Percentiles rank a stretch among this genome's conserved stretches.
phyloP scores from a whole-genome alignment of 2,329 filamentous ascomycete species.

The Botryotinia calthae region DNA sequence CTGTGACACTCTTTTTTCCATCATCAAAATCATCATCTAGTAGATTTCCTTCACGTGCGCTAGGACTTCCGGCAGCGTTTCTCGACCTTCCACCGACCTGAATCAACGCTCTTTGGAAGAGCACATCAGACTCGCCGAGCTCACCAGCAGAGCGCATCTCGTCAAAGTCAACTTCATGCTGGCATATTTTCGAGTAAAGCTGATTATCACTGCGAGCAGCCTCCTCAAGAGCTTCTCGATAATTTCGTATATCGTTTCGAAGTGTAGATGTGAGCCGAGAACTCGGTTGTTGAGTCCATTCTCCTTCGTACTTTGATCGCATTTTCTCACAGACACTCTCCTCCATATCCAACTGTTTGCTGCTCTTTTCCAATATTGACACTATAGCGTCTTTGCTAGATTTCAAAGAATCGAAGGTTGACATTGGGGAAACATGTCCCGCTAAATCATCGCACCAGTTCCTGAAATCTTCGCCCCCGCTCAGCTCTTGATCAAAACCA shows the following conservation, averaged over 20 bases:
- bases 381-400: slow-evolving; percentile 75
- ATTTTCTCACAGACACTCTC: slow-evolving; percentile 99
- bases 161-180: slow-evolving; percentile 85
- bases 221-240: slow-evolving; percentile 85
- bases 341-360: slow-evolving; percentile 91
- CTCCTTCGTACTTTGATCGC: slow-evolving; percentile 91
- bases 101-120: slow-evolving; percentile 84
- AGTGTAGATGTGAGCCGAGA: slow-evolving; percentile 84
- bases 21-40: slow-evolving; percentile 93
- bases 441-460: slow-evolving; percentile 93
- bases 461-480: slow-evolving; percentile 86
- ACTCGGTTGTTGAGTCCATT: slow-evolving; percentile 97
- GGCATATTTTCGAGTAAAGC: slow-evolving; percentile 76
- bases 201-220: slow-evolving; percentile 83
- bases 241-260: slow-evolving; percentile 81
- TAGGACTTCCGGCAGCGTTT: slow-evolving; percentile 56
- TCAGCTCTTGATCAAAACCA: slow-evolving; percentile 83
- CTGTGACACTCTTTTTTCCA: slow-evolving; percentile 72
- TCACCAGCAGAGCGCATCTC: slow-evolving; percentile 92
- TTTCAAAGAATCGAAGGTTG: slow-evolving; percentile 75
- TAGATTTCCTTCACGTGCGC: slow-evolving; percentile 65
- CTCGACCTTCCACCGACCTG: slow-evolving; percentile 66
- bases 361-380: slow-evolving; percentile 70
- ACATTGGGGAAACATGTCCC: slow-evolving; percentile 74
- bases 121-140: slow-evolving; percentile 77